These are phyloP conservation scores for Tetrapisispora phaffii DNA, from an alignment of 805 yeast genomes.

Conservation along the genomic window DNA sequence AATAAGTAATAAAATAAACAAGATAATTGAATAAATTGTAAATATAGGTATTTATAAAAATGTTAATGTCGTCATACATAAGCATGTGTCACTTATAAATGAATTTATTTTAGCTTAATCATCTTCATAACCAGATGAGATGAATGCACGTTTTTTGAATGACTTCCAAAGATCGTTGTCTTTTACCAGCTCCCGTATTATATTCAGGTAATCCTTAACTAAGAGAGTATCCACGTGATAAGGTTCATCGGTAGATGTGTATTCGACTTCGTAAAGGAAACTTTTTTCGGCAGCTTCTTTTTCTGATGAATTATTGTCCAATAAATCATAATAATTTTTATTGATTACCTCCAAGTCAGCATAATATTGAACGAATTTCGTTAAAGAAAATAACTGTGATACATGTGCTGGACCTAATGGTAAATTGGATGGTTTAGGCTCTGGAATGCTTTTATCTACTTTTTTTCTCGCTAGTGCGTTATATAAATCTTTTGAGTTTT, in stretches of 20 bases:
- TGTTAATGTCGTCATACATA: background rate
- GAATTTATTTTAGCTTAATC: slow-evolving; percentile 1
- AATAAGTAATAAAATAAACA: too few species aligned
- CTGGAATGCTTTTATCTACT: slow-evolving; percentile 52
- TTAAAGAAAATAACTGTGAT: slow-evolving; percentile 65
- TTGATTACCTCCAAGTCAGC: slow-evolving; percentile 50
- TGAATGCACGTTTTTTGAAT: slow-evolving; percentile 51
- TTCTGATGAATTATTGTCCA: slow-evolving; percentile 48
- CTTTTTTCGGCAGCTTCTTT: slow-evolving; percentile 36
- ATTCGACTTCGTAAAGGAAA: slow-evolving; percentile 56
- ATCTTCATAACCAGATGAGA: slow-evolving; percentile 55
- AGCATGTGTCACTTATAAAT: background rate
- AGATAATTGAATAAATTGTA: too few species aligned
- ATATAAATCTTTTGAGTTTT: slow-evolving; percentile 1
- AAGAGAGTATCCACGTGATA: slow-evolving; percentile 45
- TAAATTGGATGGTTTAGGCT: slow-evolving; percentile 43
- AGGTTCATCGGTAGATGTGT: slow-evolving; percentile 53
- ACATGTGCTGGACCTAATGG: slow-evolving; percentile 69
- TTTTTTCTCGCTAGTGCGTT: slow-evolving; percentile 17
- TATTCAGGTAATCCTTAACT: slow-evolving; percentile 52
- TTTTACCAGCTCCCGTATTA: slow-evolving; percentile 45
- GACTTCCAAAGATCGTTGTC: slow-evolving; percentile 46
- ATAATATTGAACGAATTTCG: slow-evolving; percentile 61
- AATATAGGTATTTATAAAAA: background rate
- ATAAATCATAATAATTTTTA: slow-evolving; percentile 34